Evolutionary conservation across 2,329 filamentous ascomycete species (phyloP).

Genomic region (Corinectria fuckeliana): DNA sequence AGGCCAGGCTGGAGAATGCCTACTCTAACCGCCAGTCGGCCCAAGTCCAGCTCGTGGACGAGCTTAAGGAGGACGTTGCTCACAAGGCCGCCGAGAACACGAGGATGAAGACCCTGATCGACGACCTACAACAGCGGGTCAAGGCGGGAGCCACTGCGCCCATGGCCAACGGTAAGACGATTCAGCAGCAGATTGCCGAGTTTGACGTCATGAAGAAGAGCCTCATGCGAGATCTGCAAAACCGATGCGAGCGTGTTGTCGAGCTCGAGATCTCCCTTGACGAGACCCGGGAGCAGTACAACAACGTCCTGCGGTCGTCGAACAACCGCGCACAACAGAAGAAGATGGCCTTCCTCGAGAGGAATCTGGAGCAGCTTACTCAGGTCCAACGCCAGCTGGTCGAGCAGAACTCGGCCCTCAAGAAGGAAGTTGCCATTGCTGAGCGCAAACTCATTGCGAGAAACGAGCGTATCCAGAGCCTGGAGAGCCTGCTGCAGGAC

Average conservation of each 20-base stretch:
- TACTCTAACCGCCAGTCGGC: slow-evolving; percentile 78
- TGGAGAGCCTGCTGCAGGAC: slow-evolving; percentile 91
- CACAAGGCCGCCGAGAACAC: slow-evolving; percentile 83
- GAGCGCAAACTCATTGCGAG: slow-evolving; percentile 96
- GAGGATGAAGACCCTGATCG: slow-evolving; percentile 80
- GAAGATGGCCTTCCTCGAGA: slow-evolving; percentile 99
- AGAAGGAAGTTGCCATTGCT: slow-evolving; percentile 99
- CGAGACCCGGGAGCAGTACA: slow-evolving; percentile 98
- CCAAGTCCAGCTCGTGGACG: slow-evolving; percentile 75
- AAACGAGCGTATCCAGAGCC: slow-evolving; percentile 94
- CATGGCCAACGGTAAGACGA: slow-evolving; percentile 83
- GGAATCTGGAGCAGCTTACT: slow-evolving; percentile 96
- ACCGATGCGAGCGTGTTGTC: slow-evolving; percentile 96
- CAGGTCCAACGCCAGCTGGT: slow-evolving; percentile 97
- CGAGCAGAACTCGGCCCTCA: slow-evolving; percentile 94
- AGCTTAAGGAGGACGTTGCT: slow-evolving; percentile 76
- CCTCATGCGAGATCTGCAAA: slow-evolving; percentile 97
- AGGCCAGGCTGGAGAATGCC: slow-evolving; percentile 76
- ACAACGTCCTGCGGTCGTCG: slow-evolving; percentile 93
- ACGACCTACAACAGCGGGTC: slow-evolving; percentile 77
- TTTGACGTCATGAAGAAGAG: slow-evolving; percentile 99
- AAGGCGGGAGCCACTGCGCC: slow-evolving; percentile 66
- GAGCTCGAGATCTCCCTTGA: slow-evolving; percentile 98
- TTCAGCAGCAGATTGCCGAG: slow-evolving; percentile 97
- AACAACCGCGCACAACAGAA: slow-evolving; percentile 99